Base-by-base conservation (phyloP, 129 eudicot species). In the Escallonia rubra region DNA sequence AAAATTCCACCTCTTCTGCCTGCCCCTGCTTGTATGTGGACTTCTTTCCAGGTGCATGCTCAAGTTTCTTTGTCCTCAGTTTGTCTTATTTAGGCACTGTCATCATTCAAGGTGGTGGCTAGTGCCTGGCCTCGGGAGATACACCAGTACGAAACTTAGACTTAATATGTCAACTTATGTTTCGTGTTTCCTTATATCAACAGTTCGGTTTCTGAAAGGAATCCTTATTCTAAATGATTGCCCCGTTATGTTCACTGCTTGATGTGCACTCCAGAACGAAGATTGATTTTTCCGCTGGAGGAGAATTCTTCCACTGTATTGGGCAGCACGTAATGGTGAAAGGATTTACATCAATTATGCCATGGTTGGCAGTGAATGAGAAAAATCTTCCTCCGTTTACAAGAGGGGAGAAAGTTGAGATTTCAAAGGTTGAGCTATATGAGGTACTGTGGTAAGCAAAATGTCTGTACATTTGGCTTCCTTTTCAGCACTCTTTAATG, bases 351-450 rank as follows among this genome's bases (percentile, higher is more conserved):
- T 66, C 93, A 9, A 78, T 91, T 50, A 87, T 91, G 97, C 93
- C 97, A 57, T 91, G 97, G 97, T 72, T 85, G 82, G 96, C 90
- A 65, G 85, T 91, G 43, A 75, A 65, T 5, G 97, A 91, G 85
- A 91, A 80, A 63, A 87, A 69, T 69, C 78, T 91, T 69, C 97
- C 97, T 59, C 85, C 78, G 41, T 82, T 91, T 59, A 70, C 75
- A 1, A 73, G 85, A 74, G 96, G 93, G 72, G 86, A 91, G 76
- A 85, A 66, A 79, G 81, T 91, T 61, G 78, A 83, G 63, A 61
- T 87, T 57, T 64, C 81, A 58, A 83, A 76, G 69, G 84, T 81
- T 65, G 97, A 91, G 63, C 78, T 91, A 34, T 86, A 83, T 61
- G 93, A 87, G 97, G 97, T 90, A 86, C 48, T 61, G n/a, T 23